Evolutionary conservation across 768 basidiomycete genomes (phyloP), one percentile per base, ranked within the genome.

Genomic region (Tulasnella sp.): DNA sequence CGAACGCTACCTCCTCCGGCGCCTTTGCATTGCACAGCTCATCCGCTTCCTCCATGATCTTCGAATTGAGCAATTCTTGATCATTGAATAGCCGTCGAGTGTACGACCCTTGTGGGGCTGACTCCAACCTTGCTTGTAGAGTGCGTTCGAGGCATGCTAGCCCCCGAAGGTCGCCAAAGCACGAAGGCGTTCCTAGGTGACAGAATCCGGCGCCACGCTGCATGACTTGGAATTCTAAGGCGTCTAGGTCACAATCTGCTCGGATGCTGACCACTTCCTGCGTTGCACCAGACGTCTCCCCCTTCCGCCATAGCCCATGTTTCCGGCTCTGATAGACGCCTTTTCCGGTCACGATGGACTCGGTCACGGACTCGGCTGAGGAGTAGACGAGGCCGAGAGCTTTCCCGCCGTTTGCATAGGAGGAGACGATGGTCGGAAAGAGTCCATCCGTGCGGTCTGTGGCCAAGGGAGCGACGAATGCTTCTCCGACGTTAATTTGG

Each of bases 11-110:
- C 29, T 97, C 89, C 50, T 87, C 83, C 67, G 80, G 80, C 1
- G 81, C 80, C 65, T 81, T 75, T 23, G 90, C 90, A 17, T 77
- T 77, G 69, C 92, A 95, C n/a, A 99, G 79, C 71, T 99, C 96
- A 66, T 95, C 89, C 0, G 96, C 96, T 70, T 99, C 96, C 72
- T 99, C 96, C 84, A 88, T 90, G 64, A 99, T 92, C 76, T 99
- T 99, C 53, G 92, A 85, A 48, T 77, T 80, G 47, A 98, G 75
- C n/a, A 99, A 77, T 48, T 77, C 79, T 3, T 84, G 73, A 68
- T 97, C 89, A 44, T 78, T 76, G 72, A 98, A 96, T 26, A 99
- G 73, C 55, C 90, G 76, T 52, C 79, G 82, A 17, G 96, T 98
- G 72, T 99, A 99, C 0, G 89, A 93, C 4, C 92, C 93, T 65